phyloP scores from a whole-genome alignment of 2,329 filamentous ascomycete genomes.

The Gremmenia infestans region DNA sequence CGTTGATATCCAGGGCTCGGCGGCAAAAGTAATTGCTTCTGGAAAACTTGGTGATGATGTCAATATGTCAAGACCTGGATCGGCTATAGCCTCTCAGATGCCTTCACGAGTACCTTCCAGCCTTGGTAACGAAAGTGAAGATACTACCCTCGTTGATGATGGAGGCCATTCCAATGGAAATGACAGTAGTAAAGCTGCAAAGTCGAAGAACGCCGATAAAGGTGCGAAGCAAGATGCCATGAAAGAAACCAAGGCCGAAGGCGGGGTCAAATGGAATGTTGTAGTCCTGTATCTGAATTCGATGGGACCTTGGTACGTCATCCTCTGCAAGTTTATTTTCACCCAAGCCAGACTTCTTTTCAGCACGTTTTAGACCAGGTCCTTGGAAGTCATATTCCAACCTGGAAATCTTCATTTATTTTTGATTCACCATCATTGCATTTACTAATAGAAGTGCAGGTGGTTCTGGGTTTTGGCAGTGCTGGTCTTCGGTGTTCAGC shows the following conservation, averaged over 20 bases:
- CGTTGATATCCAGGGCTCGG: conserved; percentile 68
- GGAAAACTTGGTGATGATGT: conserved; percentile 86
- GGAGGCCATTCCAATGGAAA: conserved; percentile 39
- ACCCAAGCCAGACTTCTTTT: background rate
- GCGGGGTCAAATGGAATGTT: conserved; percentile 82
- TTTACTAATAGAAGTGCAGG: conserved; percentile 19
- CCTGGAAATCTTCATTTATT: background rate
- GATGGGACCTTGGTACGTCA: conserved; percentile 76
- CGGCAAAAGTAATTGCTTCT: conserved; percentile 75
- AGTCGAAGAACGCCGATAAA: conserved; percentile 29
- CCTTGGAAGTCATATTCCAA: background rate
- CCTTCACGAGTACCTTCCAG: conserved; percentile 76
- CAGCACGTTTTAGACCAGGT: background rate
- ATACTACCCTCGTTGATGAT: conserved; percentile 42
- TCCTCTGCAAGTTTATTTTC: background rate
- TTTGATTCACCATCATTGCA: background rate
- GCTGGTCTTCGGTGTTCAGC: conserved; percentile 73
- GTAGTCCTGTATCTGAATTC: conserved; percentile 78
- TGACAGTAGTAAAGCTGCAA: conserved; percentile 37
- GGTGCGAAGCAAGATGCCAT: conserved; percentile 44
- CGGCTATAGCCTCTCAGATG: conserved; percentile 63
- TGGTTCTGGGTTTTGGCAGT: conserved; percentile 84
- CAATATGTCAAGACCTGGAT: conserved; percentile 66
- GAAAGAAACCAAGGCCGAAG: conserved; percentile 75
- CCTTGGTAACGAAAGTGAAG: conserved; percentile 57